Evolutionary conservation across 2,329 filamentous ascomycete genomes (phyloP), one percentile per base, ranked within the genome.

Genomic region (Hymenoscyphus salicellus): DNA sequence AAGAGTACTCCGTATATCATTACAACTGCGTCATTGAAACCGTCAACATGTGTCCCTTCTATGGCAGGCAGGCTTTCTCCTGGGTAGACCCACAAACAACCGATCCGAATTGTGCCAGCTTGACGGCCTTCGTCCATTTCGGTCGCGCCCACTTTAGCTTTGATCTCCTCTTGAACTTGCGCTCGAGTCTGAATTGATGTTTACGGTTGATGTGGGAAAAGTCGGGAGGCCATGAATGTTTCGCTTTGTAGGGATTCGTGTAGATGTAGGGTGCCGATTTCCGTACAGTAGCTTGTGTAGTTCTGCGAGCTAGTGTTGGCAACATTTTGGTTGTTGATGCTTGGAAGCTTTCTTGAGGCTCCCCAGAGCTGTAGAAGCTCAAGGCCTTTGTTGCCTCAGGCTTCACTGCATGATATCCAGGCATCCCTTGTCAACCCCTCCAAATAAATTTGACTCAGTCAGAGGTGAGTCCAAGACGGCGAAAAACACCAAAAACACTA

Each of bases 161-260:
- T 30, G 89, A 77, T 62, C 91, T 83, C 61, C 91, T 83, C 78
- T 92, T 90, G 78, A 89, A 93, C 74, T 89, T 88, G 76, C 90
- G 87, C 80, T 94, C 91, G 71, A 92, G 88, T 55, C 87, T 84
- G 75, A 93, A 89, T 77, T 93, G 88, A 73, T 93, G 86, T 76
- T 90, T 89, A 57, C 82, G 79, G 43, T 86, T 86, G 65, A 94
- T 83, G 74, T 86, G 84, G 67, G 82, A 79, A 77, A 94, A 90
- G 77, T 93, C 87, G 14, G 91, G 91, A 64, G 91, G 91, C 91
- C 91, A 94, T 69, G 86, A 80, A 74, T 89, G 90, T 77, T 90
- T 89, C 58, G 87, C 84, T 72, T 81, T 84, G 78, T 86, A 88
- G 5, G 83, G 83, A 73, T 86, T 87, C 66, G 77, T 82, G 68